A percentile compares a stretch with the other conserved stretches of the same genome.
Conservation (phyloP, 371 early-diverging fungal genomes). For the Batkoa obscura region DNA sequence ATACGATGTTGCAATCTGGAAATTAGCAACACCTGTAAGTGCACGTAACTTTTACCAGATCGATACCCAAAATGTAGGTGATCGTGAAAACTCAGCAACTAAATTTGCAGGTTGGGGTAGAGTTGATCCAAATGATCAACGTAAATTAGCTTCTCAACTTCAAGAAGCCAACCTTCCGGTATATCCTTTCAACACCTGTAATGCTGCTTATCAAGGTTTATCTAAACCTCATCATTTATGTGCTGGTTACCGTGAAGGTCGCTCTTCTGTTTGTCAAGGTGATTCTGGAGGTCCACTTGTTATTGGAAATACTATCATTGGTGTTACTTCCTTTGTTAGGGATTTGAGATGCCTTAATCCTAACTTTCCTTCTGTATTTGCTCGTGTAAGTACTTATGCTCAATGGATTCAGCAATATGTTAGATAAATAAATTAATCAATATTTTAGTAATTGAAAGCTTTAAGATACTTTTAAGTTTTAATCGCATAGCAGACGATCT, state of each 20-base stretch:
- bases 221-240: no score
- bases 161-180: no score
- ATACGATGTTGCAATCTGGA: conserved; percentile 6
- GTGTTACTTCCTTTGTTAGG: background rate
- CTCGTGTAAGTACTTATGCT: background rate
- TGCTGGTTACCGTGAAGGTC: background rate
- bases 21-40: background rate
- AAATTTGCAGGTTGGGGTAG: background rate
- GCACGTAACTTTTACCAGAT: background rate
- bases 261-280: background rate
- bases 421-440: no score
- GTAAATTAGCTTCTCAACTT: background rate
- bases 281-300: conserved; percentile 1
- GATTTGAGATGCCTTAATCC: background rate
- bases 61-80: background rate
- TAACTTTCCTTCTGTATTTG: background rate
- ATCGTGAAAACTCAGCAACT: no score
- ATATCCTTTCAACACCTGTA: no score
- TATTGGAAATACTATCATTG: background rate
- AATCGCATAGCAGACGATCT: no score
- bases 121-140: background rate
- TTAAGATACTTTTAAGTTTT: no score
- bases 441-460: no score
- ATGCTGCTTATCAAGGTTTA: no score
- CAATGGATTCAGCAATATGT: background rate